phyloP scores from a whole-genome alignment of 306 rosid species.

The Cajanus cajan region DNA sequence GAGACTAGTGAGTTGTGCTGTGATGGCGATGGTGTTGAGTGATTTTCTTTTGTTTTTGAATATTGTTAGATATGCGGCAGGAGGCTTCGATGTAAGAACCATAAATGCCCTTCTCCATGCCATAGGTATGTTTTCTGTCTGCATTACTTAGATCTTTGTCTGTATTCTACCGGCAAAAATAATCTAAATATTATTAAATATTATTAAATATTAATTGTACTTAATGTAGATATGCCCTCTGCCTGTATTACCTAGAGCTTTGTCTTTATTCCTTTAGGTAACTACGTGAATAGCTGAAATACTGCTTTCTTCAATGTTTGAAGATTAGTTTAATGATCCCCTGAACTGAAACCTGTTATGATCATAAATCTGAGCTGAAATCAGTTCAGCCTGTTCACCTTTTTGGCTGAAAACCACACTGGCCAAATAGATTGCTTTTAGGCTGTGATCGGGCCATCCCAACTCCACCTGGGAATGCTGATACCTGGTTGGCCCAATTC shows the following conservation, averaged over 20 bases:
- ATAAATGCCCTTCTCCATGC: slow-evolving; percentile 94
- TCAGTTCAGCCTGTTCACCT: background rate
- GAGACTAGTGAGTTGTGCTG: slow-evolving; percentile 18
- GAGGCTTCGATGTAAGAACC: slow-evolving; percentile 90
- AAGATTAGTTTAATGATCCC: slow-evolving; percentile 5
- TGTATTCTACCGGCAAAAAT: no score
- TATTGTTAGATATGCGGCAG: slow-evolving; percentile 75
- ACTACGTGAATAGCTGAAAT: background rate
- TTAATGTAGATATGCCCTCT: slow-evolving; percentile 61
- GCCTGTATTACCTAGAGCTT: slow-evolving; percentile 16
- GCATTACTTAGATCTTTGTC: slow-evolving; percentile 9
- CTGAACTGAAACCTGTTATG: background rate
- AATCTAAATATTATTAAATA: no score
- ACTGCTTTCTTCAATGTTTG: slow-evolving; percentile 2
- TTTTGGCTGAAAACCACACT: background rate
- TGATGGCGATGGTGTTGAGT: slow-evolving; percentile 22
- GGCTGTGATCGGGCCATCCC: background rate
- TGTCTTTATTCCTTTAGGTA: background rate
- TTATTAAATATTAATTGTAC: no score
- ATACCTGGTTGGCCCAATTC: background rate
- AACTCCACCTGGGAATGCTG: background rate
- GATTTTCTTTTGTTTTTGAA: background rate
- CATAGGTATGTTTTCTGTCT: slow-evolving; percentile 63
- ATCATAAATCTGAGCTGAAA: slow-evolving; percentile 4
- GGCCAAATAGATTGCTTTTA: background rate